phyloP scores from a whole-genome alignment of 179 eudicot species.

The Beta macrorhiza region DNA sequence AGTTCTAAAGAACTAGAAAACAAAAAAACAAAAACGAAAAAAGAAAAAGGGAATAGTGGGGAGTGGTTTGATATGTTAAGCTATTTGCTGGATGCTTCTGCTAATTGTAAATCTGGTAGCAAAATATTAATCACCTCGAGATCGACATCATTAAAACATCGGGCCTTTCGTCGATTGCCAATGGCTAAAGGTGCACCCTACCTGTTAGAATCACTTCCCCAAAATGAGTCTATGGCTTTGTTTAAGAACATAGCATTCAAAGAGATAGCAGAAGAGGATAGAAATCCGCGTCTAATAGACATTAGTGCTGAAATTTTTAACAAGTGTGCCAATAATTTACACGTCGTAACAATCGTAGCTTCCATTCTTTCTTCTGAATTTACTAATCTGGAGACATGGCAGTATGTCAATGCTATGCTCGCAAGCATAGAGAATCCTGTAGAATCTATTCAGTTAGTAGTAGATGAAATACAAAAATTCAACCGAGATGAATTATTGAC shows the following conservation, averaged over 20 bases:
- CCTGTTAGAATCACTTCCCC: not conserved
- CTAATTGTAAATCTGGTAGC: not conserved
- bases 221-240: slow-evolving; percentile 12
- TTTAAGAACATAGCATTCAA: slow-evolving; percentile 6
- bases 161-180: not conserved
- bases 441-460: too few species aligned
- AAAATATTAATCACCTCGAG: not conserved
- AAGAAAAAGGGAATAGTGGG: too few species aligned
- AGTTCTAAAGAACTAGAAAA: too few species aligned
- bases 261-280: not conserved
- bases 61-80: not conserved
- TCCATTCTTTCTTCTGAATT: not conserved
- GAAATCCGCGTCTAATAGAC: not conserved
- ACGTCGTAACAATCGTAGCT: slow-evolving; percentile 4
- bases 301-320: slow-evolving; percentile 12
- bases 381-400: too few species aligned
- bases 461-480: slow-evolving; percentile 13
- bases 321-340: slow-evolving; percentile 9
- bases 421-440: not conserved
- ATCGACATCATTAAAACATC: too few species aligned
- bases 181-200: not conserved
- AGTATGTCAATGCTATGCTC: not conserved
- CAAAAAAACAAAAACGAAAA: too few species aligned
- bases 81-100: not conserved
- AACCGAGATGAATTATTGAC: not conserved